These are phyloP conservation scores for Orbilia blumenaviensis DNA, from an alignment of 2,329 filamentous ascomycete genomes.

Conservation along the genomic window DNA sequence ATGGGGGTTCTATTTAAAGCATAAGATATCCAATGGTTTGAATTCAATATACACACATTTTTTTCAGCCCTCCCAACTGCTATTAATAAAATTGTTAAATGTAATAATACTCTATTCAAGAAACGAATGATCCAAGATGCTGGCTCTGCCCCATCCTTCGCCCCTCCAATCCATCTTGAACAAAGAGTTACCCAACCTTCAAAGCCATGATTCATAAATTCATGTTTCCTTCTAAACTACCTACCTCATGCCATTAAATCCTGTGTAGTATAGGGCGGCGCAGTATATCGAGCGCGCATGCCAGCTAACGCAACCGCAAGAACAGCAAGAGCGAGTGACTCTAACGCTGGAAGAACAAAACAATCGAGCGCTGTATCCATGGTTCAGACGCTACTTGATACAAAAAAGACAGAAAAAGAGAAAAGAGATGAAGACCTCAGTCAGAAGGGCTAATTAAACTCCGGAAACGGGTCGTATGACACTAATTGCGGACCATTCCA, in stretches of 20 bases:
- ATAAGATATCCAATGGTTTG: background rate
- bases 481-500: slow-evolving; percentile 65
- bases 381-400: background rate
- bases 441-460: slow-evolving; percentile 62
- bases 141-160: slow-evolving; percentile 2
- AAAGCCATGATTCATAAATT: slow-evolving; percentile 27
- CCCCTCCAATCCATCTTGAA: slow-evolving; percentile 7
- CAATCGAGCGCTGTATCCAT: background rate
- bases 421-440: background rate
- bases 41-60: slow-evolving; percentile 2
- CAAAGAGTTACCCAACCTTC: background rate
- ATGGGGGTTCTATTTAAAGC: background rate
- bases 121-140: slow-evolving; percentile 36
- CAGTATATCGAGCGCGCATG: slow-evolving; percentile 10
- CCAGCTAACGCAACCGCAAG: slow-evolving; percentile 7
- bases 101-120: slow-evolving; percentile 27
- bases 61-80: background rate
- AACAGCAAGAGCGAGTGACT: slow-evolving; percentile 30
- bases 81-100: slow-evolving; percentile 18
- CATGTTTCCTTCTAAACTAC: slow-evolving; percentile 7
- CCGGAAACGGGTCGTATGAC: slow-evolving; percentile 66
- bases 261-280: background rate
- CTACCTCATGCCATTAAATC: background rate
- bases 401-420: background rate
- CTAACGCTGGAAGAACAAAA: slow-evolving; percentile 23